Conservation (phyloP, 2,329 filamentous ascomycete species). For the Onygenales sp. region DNA sequence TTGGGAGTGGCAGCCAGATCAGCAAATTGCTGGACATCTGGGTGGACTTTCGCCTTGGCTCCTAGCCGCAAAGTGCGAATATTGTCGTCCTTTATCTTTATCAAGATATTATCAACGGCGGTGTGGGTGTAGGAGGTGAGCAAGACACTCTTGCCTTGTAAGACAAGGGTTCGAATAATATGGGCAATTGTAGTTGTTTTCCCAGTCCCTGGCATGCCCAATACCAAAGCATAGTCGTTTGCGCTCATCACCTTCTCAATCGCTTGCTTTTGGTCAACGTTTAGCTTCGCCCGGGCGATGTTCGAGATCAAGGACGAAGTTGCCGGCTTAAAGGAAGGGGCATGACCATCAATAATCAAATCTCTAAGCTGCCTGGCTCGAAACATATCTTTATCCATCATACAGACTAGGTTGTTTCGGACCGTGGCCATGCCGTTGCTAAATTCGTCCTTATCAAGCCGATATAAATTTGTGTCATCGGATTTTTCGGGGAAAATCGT, state of each 20-base stretch:
- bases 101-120: constrained; percentile 92
- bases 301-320: constrained; percentile 22
- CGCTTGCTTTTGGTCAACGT: constrained; percentile 75
- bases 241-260: constrained; percentile 95
- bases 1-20: constrained; percentile 66
- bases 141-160: constrained; percentile 83
- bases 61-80: constrained; percentile 80
- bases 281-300: constrained; percentile 61
- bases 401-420: constrained; percentile 82
- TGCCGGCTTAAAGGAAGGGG: constrained; percentile 62
- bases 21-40: constrained; percentile 77
- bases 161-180: constrained; percentile 82
- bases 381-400: constrained; percentile 73
- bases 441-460: constrained; percentile 95
- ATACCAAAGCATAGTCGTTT: constrained; percentile 87
- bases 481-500: constrained; percentile 25
- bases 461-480: constrained; percentile 54
- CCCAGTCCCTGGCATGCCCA: constrained; percentile 96
- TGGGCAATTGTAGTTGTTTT: constrained; percentile 98
- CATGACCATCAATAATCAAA: constrained; percentile 66
- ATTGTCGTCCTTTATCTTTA: constrained; percentile 75
- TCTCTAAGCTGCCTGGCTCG: constrained; percentile 64
- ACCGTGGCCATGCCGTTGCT: constrained; percentile 95
- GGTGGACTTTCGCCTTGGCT: constrained; percentile 73
- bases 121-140: constrained; percentile 95